These are phyloP conservation scores for Trichaptum fuscoviolaceum DNA, from an alignment of 768 basidiomycete genomes.

Conservation along the genomic window DNA sequence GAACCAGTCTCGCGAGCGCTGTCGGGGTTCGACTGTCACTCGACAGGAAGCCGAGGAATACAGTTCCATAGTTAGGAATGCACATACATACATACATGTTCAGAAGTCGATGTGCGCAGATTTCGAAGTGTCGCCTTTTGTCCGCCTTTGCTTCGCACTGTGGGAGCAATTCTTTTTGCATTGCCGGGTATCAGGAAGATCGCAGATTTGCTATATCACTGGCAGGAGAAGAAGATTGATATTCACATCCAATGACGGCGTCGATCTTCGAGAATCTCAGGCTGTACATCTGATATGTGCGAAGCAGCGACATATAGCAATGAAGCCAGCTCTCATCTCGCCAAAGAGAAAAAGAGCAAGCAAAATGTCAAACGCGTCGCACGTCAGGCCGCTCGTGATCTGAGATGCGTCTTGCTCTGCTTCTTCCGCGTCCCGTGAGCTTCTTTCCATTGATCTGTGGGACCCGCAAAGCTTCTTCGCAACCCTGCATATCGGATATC, in stretches of 20 bases:
- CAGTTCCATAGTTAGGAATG: too few relatives aligned
- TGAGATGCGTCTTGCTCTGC: neutral
- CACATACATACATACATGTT: neutral
- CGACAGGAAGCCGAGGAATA: neutral
- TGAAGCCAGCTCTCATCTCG: neutral
- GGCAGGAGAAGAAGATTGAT: neutral
- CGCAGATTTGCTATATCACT: too few relatives aligned
- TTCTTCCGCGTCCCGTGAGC: neutral
- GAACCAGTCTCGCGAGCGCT: too few relatives aligned
- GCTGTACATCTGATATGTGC: neutral
- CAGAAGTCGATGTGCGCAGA: neutral
- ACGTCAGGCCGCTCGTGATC: neutral
- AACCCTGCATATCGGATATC: neutral
- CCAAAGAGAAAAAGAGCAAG: neutral
- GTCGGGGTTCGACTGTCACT: too few relatives aligned
- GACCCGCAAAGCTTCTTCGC: neutral
- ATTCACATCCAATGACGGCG: neutral
- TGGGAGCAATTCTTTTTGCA: neutral
- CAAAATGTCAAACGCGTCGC: neutral
- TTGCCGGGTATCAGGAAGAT: neutral
- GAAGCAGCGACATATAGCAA: neutral
- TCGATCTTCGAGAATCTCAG: neutral
- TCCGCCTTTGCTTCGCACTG: neutral
- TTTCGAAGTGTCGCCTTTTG: neutral
- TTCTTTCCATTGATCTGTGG: conserved; percentile 1